Percentiles rank a stretch among this genome's conserved stretches.
These are phyloP conservation scores for Dendrobium huoshanense DNA, from an alignment of 106 monocot genomes.

Conservation along the genomic window DNA sequence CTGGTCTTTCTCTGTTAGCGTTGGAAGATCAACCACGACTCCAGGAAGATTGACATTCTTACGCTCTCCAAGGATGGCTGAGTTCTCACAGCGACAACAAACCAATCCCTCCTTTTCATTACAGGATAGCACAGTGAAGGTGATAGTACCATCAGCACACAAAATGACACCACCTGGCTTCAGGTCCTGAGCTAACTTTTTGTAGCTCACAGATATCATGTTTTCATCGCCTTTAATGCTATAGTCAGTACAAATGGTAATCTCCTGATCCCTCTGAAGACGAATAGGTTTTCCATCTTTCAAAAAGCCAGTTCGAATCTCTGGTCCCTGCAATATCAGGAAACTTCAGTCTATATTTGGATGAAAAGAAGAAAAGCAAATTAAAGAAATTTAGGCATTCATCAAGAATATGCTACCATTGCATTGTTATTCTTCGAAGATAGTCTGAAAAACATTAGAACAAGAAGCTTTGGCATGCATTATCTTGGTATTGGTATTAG, in stretches of 20 bases:
- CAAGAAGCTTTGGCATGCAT: no score
- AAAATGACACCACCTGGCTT: constrained; percentile 22
- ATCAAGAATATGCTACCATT: no score
- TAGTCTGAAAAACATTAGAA: no score
- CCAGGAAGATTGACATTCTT: constrained; percentile 39
- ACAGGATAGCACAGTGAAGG: constrained; percentile 27
- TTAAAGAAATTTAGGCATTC: background rate
- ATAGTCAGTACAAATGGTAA: constrained; percentile 28
- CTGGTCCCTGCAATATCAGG: constrained; percentile 23
- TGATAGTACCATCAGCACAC: constrained; percentile 30
- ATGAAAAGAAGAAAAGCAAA: background rate
- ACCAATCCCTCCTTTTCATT: constrained; percentile 18
- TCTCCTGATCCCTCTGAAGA: constrained; percentile 21
- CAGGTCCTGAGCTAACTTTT: constrained; percentile 25
- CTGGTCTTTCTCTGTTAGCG: constrained; percentile 30
- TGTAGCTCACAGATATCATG: constrained; percentile 31
- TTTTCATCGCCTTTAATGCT: constrained; percentile 29
- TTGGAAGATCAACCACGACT: constrained; percentile 20
- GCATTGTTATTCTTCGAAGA: no score
- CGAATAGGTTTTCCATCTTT: constrained; percentile 32
- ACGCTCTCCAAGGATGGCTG: constrained; percentile 28
- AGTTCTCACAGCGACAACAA: constrained; percentile 28
- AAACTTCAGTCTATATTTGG: background rate
- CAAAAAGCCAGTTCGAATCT: constrained; percentile 32
- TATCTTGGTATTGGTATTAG: no score